Evolutionary conservation across 352 stramenopile genomes (phyloP).

Genomic region (Pythium oligandrum): DNA sequence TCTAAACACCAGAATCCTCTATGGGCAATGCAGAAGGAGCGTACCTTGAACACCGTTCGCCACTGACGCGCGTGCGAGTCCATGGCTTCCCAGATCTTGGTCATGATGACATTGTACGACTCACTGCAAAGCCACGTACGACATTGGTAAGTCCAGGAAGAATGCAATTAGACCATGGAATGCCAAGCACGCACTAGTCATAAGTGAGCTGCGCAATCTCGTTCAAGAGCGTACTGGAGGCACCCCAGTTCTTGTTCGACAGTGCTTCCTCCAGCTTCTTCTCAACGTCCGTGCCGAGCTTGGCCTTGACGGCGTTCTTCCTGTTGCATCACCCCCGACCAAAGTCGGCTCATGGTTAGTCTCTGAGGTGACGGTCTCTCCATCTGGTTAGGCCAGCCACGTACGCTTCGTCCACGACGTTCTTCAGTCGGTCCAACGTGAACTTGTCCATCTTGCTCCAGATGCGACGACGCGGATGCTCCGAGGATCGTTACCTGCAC

Average conservation of each 20-base stretch:
- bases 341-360: neutral
- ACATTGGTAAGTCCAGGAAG: too few species aligned
- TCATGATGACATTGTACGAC: conserved; percentile 87
- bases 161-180: too few species aligned
- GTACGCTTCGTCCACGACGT: conserved; percentile 86
- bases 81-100: conserved; percentile 94
- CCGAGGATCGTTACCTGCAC: too few species aligned
- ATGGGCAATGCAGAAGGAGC: neutral
- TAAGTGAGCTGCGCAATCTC: conserved; percentile 97
- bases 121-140: conserved; percentile 36
- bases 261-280: conserved; percentile 93
- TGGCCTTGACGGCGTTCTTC: conserved; percentile 83
- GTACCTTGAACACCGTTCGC: conserved; percentile 96
- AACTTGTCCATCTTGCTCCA: conserved; percentile 70
- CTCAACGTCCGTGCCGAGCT: conserved; percentile 84
- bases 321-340: conserved; percentile 19
- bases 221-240: conserved; percentile 97
- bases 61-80: conserved; percentile 90
- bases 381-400: conserved; percentile 13
- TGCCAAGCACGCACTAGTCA: conserved; percentile 72
- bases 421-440: conserved; percentile 81
- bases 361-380: too few species aligned
- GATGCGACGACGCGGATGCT: too few species aligned
- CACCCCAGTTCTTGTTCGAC: conserved; percentile 99
- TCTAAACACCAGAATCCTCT: too few species aligned